These are phyloP conservation scores for Exobasidium cylindrosporum DNA, from an alignment of 1,284 basidiomycete genomes.

Conservation along the genomic window DNA sequence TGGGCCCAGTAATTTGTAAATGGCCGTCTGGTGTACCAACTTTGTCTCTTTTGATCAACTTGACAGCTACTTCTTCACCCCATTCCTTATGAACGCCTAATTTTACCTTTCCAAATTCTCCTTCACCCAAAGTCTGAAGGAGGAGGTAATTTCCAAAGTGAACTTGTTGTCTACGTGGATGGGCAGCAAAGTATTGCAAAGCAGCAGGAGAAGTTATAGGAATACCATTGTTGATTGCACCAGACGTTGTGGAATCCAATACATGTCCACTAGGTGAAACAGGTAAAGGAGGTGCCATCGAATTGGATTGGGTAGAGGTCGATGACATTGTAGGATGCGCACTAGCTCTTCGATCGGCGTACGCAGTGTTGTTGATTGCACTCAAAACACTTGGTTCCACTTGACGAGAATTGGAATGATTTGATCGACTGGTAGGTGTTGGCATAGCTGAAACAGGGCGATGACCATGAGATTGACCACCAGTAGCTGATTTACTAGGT, in stretches of 20 bases:
- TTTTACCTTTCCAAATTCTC: conserved; percentile 99
- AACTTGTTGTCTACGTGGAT: conserved; percentile 53
- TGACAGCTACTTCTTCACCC: conserved; percentile 99
- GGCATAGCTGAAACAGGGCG: conserved; percentile 49
- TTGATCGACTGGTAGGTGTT: conserved; percentile 27
- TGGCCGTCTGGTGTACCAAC: conserved; percentile 67
- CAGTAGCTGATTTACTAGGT: conserved; percentile 38
- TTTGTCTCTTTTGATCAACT: conserved; percentile 89
- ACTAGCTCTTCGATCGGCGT: conserved; percentile 44
- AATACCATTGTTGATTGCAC: conserved; percentile 39
- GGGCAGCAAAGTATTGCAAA: conserved; percentile 52
- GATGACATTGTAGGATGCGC: conserved; percentile 44
- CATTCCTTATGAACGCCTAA: conserved; percentile 86
- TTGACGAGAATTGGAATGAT: conserved; percentile 12
- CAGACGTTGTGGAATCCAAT: conserved; percentile 1
- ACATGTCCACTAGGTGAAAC: conserved; percentile 21
- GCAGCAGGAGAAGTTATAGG: conserved; percentile 53
- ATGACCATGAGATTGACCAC: conserved; percentile 42
- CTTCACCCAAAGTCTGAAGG: conserved; percentile 66
- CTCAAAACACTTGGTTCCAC: conserved; percentile 27
- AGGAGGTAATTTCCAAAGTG: conserved; percentile 55
- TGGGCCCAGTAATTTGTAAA: conserved; percentile 27
- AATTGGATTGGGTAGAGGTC: conserved; percentile 5
- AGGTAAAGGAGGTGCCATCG: background rate
- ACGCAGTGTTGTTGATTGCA: conserved; percentile 15